Conservation (phyloP, 2,329 filamentous ascomycete species). For the Geosmithia flava region DNA sequence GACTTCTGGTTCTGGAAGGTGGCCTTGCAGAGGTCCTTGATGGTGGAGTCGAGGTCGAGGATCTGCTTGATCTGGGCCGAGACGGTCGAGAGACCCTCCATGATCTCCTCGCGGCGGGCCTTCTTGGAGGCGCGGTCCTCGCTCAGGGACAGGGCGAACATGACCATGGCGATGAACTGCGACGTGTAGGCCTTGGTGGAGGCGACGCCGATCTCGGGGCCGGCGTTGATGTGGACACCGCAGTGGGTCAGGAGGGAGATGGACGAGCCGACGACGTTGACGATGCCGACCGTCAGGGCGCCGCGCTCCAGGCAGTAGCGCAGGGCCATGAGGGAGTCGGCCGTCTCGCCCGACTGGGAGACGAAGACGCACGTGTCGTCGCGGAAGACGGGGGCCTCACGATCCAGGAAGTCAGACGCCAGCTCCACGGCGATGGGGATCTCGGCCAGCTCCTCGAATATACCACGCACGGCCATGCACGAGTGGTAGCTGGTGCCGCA, state of each 20-base stretch:
- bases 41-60: conserved; percentile 78
- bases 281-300: conserved; percentile 91
- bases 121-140: conserved; percentile 95
- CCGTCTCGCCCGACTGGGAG: conserved; percentile 96
- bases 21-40: conserved; percentile 88
- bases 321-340: conserved; percentile 92
- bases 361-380: conserved; percentile 99
- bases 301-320: conserved; percentile 97
- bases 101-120: conserved; percentile 86
- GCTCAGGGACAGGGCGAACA: conserved; percentile 93
- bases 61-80: conserved; percentile 89
- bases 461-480: conserved; percentile 97
- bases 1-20: conserved; percentile 97
- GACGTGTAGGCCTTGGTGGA: conserved; percentile 99
- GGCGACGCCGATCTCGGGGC: conserved; percentile 95
- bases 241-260: conserved; percentile 99
- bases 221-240: conserved; percentile 98
- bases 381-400: conserved; percentile 94
- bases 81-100: conserved; percentile 79
- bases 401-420: conserved; percentile 95
- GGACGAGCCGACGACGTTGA: conserved; percentile 96
- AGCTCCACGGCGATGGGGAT: conserved; percentile 96
- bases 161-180: conserved; percentile 99
- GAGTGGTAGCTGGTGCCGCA: conserved; percentile 98
- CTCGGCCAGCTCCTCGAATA: conserved; percentile 95